Conservation (phyloP, 805 yeast species). For the Tetrapisispora namnaoensis region DNA sequence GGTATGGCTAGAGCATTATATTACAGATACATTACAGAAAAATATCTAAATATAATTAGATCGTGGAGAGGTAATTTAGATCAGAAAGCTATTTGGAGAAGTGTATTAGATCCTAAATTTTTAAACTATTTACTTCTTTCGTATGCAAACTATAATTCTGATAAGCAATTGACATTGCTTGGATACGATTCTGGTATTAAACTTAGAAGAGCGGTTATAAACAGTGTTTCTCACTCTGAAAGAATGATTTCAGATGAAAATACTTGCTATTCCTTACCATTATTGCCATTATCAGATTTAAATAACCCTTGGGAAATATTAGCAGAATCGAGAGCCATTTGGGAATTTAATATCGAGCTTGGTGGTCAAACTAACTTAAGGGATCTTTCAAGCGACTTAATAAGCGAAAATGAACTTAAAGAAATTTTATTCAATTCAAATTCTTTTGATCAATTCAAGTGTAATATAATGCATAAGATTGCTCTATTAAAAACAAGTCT, state of each 20-base stretch:
- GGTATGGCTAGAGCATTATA: conserved; percentile 61
- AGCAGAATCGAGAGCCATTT: conserved; percentile 70
- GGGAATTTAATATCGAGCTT: conserved; percentile 33
- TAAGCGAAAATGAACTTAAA: conserved; percentile 27
- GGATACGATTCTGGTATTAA: conserved; percentile 37
- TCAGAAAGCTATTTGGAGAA: conserved; percentile 13
- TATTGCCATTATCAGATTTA: conserved; percentile 50
- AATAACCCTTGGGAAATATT: conserved; percentile 36
- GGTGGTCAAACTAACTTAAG: conserved; percentile 36
- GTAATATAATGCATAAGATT: conserved; percentile 10
- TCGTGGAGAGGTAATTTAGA: conserved; percentile 6
- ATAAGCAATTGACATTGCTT: conserved; percentile 29
- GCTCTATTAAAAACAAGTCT: conserved; percentile 10
- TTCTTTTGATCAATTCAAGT: conserved; percentile 19
- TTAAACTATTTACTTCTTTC: conserved; percentile 41
- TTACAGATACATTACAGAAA: conserved; percentile 35
- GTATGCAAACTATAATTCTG: conserved; percentile 34
- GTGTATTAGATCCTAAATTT: conserved; percentile 31
- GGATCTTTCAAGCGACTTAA: conserved; percentile 36
- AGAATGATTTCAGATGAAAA: conserved; percentile 12
- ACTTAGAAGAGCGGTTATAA: conserved; percentile 39
- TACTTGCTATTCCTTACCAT: conserved; percentile 39
- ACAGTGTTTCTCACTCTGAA: conserved; percentile 32
- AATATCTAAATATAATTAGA: conserved; percentile 9
- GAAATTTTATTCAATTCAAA: conserved; percentile 31